Conservation (phyloP, 768 basidiomycete genomes). For the Podaxis sp. region DNA sequence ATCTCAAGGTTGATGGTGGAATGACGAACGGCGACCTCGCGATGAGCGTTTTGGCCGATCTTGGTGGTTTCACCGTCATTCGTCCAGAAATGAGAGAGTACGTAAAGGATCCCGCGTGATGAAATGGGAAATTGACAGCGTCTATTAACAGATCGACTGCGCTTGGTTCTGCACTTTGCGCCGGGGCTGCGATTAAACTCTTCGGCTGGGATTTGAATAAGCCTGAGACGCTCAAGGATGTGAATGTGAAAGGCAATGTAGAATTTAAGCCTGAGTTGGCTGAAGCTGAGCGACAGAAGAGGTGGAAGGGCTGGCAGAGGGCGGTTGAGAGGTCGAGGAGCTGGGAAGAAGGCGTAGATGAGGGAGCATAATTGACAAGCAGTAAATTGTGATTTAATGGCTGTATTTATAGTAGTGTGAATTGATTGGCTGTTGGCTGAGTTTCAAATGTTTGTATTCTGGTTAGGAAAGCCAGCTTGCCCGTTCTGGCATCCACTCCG, state of each 20-base stretch:
- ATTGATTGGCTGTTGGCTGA: slow-evolving; percentile 7
- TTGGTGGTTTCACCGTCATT: slow-evolving; percentile 90
- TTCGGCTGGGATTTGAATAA: slow-evolving; percentile 90
- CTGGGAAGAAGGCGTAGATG: slow-evolving; percentile 69
- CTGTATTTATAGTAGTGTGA: slow-evolving; percentile 9
- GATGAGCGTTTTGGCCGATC: slow-evolving; percentile 83
- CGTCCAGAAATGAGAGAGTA: slow-evolving; percentile 97
- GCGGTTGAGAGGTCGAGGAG: slow-evolving; percentile 82
- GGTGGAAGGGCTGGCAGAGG: slow-evolving; percentile 82
- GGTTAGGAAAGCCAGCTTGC: slow-evolving; percentile 4
- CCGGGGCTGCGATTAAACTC: slow-evolving; percentile 81
- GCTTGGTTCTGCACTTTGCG: slow-evolving; percentile 90
- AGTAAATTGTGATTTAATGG: not conserved
- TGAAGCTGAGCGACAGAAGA: slow-evolving; percentile 55
- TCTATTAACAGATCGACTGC: slow-evolving; percentile 77
- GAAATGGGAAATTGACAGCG: not conserved
- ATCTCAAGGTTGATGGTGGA: slow-evolving; percentile 96
- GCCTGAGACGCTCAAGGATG: slow-evolving; percentile 80
- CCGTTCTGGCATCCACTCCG: not conserved
- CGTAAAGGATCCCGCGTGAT: slow-evolving; percentile 29
- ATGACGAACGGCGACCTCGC: slow-evolving; percentile 94
- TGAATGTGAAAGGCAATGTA: slow-evolving; percentile 82
- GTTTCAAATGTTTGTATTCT: slow-evolving; percentile 12
- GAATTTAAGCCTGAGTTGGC: slow-evolving; percentile 62
- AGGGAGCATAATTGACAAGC: slow-evolving; percentile 10